A percentile compares a stretch with the other conserved stretches of the same genome.
Evolutionary conservation across 306 rosid genomes (phyloP).

Genomic region (Medicago truncatula): MtrunA17r5.0-ANR NC_053044.1:35337501-35338000

Average conservation of each 20-base stretch:
- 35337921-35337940: slow-evolving; percentile 30
- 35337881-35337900: slow-evolving; percentile 35
- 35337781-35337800: slow-evolving; percentile 99
- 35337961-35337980: slow-evolving; percentile 15
- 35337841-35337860: slow-evolving; percentile 98
- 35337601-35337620: background rate
- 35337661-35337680: slow-evolving; percentile 14
- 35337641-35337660: slow-evolving; percentile 22
- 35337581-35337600: background rate
- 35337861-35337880: slow-evolving; percentile 74
- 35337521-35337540: background rate
- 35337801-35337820: slow-evolving; percentile 99
- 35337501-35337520: background rate
- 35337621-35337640: background rate
- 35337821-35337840: slow-evolving; percentile 98
- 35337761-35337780: slow-evolving; percentile 98
- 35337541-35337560: slow-evolving; percentile 1
- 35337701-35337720: slow-evolving; percentile 11
- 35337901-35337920: slow-evolving; percentile 18
- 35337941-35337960: slow-evolving; percentile 31
- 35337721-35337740: slow-evolving; percentile 37
- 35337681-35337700: background rate
- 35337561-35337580: background rate
- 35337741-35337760: slow-evolving; percentile 88
- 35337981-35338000: slow-evolving; percentile 18